Percentiles rank a stretch among this genome's conserved stretches.
phyloP scores from a whole-genome alignment of 257 asterid species.

The Fraxinus pennsylvanica region DNA sequence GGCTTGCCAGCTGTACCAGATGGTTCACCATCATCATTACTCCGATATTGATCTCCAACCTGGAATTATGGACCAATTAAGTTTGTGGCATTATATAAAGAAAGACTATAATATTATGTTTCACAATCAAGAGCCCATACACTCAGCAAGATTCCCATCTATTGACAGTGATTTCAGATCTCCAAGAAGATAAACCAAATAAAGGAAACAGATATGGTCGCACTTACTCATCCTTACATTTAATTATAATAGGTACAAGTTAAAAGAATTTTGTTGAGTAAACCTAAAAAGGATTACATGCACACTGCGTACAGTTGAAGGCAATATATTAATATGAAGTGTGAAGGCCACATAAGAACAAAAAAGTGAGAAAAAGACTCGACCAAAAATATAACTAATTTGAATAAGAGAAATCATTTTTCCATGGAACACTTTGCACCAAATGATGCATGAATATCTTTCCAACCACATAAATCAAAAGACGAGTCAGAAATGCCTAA shows the following conservation, averaged over 20 bases:
- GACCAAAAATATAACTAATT: neutral
- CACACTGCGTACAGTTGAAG: neutral
- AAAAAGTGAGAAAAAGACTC: neutral
- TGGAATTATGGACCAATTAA: slow-evolving; percentile 29
- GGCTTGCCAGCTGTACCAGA: slow-evolving; percentile 99
- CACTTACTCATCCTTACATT: neutral
- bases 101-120: neutral
- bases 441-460: neutral
- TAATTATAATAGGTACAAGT: neutral
- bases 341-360: neutral
- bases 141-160: neutral
- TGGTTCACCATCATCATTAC: slow-evolving; percentile 94
- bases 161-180: neutral
- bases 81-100: neutral
- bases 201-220: neutral
- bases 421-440: neutral
- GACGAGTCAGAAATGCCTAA: neutral
- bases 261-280: neutral
- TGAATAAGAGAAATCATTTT: neutral
- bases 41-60: slow-evolving; percentile 85
- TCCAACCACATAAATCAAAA: neutral
- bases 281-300: neutral
- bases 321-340: neutral
- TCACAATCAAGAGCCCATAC: neutral
- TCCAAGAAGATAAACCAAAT: neutral